Percentiles rank a stretch among this genome's conserved stretches.
These are phyloP conservation scores for Bipolaris gigantea DNA, from an alignment of 2,329 filamentous ascomycete species.

Conservation along the genomic window DNA sequence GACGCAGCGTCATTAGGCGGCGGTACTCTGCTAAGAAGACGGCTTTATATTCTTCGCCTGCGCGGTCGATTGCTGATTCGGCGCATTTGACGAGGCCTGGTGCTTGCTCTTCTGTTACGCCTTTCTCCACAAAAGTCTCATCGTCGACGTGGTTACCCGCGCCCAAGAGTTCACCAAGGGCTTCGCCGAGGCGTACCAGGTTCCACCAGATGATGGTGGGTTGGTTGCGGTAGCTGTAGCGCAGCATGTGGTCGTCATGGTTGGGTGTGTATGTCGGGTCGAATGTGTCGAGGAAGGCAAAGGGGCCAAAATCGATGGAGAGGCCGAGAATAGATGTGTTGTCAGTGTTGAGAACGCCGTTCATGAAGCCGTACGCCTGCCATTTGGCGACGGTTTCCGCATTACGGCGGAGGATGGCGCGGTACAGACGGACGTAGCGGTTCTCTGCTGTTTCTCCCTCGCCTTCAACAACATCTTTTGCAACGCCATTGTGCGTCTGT, in stretches of 20 bases:
- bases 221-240: slow-evolving; percentile 93
- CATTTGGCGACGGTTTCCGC: slow-evolving; percentile 86
- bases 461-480: slow-evolving; percentile 65
- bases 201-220: slow-evolving; percentile 99
- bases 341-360: slow-evolving; percentile 96
- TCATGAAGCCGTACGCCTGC: slow-evolving; percentile 99
- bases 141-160: slow-evolving; percentile 73
- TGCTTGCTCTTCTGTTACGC: slow-evolving; percentile 69
- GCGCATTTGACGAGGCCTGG: slow-evolving; percentile 75
- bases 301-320: slow-evolving; percentile 92
- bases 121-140: slow-evolving; percentile 68
- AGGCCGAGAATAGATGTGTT: slow-evolving; percentile 91
- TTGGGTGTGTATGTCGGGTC: slow-evolving; percentile 95
- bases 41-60: slow-evolving; percentile 84
- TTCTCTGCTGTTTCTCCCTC: slow-evolving; percentile 73
- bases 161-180: slow-evolving; percentile 84
- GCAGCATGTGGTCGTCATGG: slow-evolving; percentile 84
- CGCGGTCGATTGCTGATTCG: slow-evolving; percentile 77
- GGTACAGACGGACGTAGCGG: slow-evolving; percentile 81
- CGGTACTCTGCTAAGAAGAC: slow-evolving; percentile 91
- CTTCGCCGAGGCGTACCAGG: slow-evolving; percentile 85
- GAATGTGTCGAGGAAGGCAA: slow-evolving; percentile 97
- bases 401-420: slow-evolving; percentile 83
- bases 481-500: slow-evolving; percentile 52
- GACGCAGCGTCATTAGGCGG: slow-evolving; percentile 73